These are phyloP conservation scores for Globisporangium okanoganense DNA, from an alignment of 352 stramenopile genomes.

Conservation along the genomic window DNA sequence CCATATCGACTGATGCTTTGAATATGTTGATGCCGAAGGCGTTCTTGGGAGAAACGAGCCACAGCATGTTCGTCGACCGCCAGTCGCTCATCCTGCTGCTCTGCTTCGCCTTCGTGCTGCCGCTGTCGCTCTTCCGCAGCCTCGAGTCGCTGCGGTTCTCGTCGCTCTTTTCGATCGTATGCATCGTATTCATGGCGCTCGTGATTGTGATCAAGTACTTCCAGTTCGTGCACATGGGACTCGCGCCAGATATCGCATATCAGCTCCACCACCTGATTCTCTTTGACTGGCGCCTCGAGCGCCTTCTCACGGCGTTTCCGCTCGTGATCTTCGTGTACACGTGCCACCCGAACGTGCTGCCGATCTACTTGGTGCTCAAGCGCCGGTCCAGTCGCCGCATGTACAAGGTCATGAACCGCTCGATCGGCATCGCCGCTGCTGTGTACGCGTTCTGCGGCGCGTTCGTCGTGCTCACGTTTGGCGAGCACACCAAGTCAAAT, in stretches of 20 bases:
- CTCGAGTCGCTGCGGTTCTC: conserved; percentile 82
- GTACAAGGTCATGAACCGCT: conserved; percentile 88
- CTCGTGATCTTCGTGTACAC: conserved; percentile 89
- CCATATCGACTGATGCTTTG: background rate
- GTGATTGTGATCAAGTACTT: conserved; percentile 91
- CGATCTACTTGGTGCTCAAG: conserved; percentile 88
- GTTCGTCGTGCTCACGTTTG: conserved; percentile 87
- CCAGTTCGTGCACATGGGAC: conserved; percentile 73
- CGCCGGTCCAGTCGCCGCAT: conserved; percentile 75
- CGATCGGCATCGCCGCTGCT: conserved; percentile 63
- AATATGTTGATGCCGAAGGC: conserved; percentile 18
- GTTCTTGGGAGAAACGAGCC: conserved; percentile 39
- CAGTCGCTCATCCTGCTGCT: conserved; percentile 70
- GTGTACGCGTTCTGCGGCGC: conserved; percentile 78
- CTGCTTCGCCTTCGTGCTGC: conserved; percentile 58
- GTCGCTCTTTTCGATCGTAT: conserved; percentile 86
- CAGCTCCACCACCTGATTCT: conserved; percentile 74
- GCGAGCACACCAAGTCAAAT: conserved; percentile 69
- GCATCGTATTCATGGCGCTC: conserved; percentile 85
- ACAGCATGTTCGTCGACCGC: conserved; percentile 57
- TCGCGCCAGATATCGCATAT: conserved; percentile 59
- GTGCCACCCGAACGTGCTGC: conserved; percentile 86
- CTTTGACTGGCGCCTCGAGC: conserved; percentile 58
- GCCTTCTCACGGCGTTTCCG: conserved; percentile 66
- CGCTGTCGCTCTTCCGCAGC: conserved; percentile 77